Evolutionary conservation across 2,329 filamentous ascomycete species (phyloP).

Genomic region (Aspergillus piperis): DNA sequence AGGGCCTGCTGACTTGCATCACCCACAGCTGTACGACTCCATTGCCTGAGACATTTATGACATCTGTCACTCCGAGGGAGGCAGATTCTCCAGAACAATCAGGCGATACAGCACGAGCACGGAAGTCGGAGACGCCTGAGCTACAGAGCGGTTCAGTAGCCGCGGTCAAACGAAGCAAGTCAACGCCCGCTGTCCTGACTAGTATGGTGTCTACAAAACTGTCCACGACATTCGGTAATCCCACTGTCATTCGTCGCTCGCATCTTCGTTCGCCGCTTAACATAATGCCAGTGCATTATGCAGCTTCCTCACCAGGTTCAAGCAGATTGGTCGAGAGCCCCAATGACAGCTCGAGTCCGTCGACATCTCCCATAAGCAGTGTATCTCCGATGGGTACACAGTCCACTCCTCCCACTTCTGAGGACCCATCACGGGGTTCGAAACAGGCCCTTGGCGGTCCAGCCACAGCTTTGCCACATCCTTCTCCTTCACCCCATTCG

Average conservation of each 20-base stretch:
- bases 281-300: conserved; percentile 27
- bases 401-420: conserved; percentile 40
- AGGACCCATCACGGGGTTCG: conserved; percentile 27
- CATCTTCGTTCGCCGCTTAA: conserved; percentile 37
- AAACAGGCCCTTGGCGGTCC: conserved; percentile 9
- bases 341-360: conserved; percentile 38
- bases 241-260: conserved; percentile 44
- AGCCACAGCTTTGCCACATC: conserved; percentile 14
- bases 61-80: not conserved
- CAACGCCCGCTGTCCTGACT: conserved; percentile 34
- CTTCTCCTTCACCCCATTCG: conserved; percentile 3
- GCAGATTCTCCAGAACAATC: not conserved
- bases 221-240: conserved; percentile 41
- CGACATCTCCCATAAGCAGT: conserved; percentile 31
- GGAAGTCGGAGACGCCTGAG: not conserved
- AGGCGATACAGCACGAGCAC: not conserved
- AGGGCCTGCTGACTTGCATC: not conserved
- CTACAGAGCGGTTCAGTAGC: not conserved
- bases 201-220: conserved; percentile 40
- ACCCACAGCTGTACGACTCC: not conserved
- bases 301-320: conserved; percentile 10
- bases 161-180: conserved; percentile 20
- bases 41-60: too few relatives aligned
- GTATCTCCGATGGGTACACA: conserved; percentile 32
- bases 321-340: conserved; percentile 31